Evolutionary conservation across 2,329 filamentous ascomycete genomes (phyloP), one percentile per base, ranked within the genome.

Genomic region (Mycosphaerelloides madeirae): DNA sequence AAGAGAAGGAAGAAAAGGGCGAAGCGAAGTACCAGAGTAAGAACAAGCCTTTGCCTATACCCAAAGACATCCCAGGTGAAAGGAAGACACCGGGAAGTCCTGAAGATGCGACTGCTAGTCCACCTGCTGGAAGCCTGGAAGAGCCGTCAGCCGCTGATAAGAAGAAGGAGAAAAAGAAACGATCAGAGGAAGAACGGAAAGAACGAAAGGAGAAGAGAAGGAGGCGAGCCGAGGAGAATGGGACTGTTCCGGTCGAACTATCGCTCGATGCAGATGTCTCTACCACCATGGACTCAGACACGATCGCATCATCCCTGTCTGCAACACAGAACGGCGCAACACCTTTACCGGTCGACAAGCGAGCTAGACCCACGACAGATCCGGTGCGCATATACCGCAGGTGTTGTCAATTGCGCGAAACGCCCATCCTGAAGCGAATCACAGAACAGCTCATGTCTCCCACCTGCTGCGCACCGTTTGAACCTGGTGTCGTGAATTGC

Each of bases 141-240:
- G 55, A 56, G 9, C 49, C 50, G 5, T 15, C 44, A 16, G 38
- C 63, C 39, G 62, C 61, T 31, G 58, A 74, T 6, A 83, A 83
- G 57, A 96, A 94, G 68, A 93, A 88, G 66, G 90, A 96, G 62
- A 96, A 95, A 74, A 96, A 96, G 70, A 95, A 95, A 71, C 83
- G 85, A 54, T 95, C 87, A 31, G 91, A 96, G 63, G 89, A 91
- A 48, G 91, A 96, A 66, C 78, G 90, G 32, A 95, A 94, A 63
- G 87, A 93, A 48, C 80, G 90, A 43, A 95, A 94, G 64, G 90
- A 96, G 67, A 87, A 87, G 67, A 91, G 87, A 63, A 78, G 88
- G 51, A 81, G 80, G 61, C 80, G 87, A 56, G 91, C 90, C 18
- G 87, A 95, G 62, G 87, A 87, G 46, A 95, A 93, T 63, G 91